Base-by-base conservation (phyloP, 306 rosid species). In the Rosa rugosa region DNA sequence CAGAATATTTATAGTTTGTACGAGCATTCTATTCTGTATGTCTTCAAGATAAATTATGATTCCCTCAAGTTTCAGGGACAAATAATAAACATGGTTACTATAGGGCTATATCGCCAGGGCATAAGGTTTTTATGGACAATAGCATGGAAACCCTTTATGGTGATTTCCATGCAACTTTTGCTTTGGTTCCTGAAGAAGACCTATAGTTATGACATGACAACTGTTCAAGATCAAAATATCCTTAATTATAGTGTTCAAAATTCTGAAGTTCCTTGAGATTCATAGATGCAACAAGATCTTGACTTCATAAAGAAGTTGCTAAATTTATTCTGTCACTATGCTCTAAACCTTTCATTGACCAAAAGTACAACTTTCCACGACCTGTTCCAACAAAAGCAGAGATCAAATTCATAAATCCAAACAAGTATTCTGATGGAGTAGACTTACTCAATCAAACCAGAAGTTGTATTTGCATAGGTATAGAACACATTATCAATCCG, bases 381-480 rank as follows among this genome's bases (percentile, higher is more conserved):
- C 53, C 69, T 14, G 46, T 69, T 77, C 27, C 56, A 42, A 69
- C 36, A 38, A 64, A 77, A 47, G 57, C 73, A 75, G 49, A 38
- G 47, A 27, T 56, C 31, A 66, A 53, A 46, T 38, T 17, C 11
- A 66, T 12, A 65, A 80, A 46, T 74, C 45, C 34, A 11, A 25
- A 47, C 53, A 51, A 20, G 42, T 4, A 72, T 49, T 25, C 31
- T 11, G 75, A 63, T 72, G 57, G 10, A 23, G 77, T 60, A 46
- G 31, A 86, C 99, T 91, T 93, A 96, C 99, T 93, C 99, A 76
- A 96, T 96, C 89, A 89, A 49, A 66, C 91, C 90, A 64, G 94
- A 86, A 84, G 99, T 82, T 27, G 80, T 90, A 91, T 87, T 90
- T 68, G 94, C 97, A 83, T 90, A 96, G 8, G 92, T 62, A 84